A percentile compares a stretch with the other conserved stretches of the same genome.
Evolutionary conservation across 805 yeast species (phyloP).

Genomic region (Saturnispora bothae): DNA sequence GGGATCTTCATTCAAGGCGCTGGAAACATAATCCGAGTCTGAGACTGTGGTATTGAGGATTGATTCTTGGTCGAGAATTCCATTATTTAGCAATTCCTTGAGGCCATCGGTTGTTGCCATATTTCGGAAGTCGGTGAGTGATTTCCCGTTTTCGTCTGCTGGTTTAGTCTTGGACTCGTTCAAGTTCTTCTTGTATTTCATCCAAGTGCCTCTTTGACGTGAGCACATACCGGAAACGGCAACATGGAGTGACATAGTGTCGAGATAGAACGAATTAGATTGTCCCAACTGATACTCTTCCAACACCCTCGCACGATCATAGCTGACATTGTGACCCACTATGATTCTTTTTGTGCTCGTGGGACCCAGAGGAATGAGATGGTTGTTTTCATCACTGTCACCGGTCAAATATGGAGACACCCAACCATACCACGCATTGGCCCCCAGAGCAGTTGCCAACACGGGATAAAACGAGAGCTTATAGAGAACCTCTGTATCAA

Average conservation of each 20-base stretch:
- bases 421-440: conserved; percentile 89
- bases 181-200: conserved; percentile 41
- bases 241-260: conserved; percentile 87
- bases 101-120: conserved; percentile 19
- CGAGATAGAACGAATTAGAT: conserved; percentile 71
- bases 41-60: conserved; percentile 16
- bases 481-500: conserved; percentile 85
- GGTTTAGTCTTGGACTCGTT: conserved; percentile 12
- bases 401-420: conserved; percentile 72
- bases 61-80: conserved; percentile 23
- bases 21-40: conserved; percentile 10
- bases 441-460: conserved; percentile 70
- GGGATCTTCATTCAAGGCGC: conserved; percentile 49
- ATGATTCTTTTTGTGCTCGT: conserved; percentile 36
- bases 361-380: conserved; percentile 63
- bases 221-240: conserved; percentile 91
- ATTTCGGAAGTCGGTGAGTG: conserved; percentile 16
- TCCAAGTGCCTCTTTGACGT: conserved; percentile 74
- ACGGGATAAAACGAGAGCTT: conserved; percentile 65
- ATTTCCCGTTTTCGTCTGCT: conserved; percentile 12
- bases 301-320: conserved; percentile 74
- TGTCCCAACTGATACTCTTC: conserved; percentile 70
- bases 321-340: conserved; percentile 85
- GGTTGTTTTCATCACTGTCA: conserved; percentile 39
- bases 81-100: conserved; percentile 21